phyloP scores from a whole-genome alignment of 768 basidiomycete species.

The Psilocybe sp. region DNA sequence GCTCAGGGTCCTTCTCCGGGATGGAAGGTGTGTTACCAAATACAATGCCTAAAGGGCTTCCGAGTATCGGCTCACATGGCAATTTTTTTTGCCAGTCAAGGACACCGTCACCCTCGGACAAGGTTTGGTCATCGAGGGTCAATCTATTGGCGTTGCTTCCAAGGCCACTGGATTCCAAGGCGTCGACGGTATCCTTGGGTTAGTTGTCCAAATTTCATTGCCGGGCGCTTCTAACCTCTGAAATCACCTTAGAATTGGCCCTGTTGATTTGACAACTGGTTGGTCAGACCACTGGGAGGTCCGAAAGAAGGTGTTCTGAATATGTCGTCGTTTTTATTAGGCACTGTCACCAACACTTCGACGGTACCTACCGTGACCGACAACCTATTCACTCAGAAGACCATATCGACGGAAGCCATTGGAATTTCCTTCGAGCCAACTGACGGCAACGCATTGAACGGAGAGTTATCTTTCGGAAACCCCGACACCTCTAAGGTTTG shows the following conservation, averaged over 20 bases:
- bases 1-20: slow-evolving; percentile 52
- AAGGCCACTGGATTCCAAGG: slow-evolving; percentile 15
- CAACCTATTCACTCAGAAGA: slow-evolving; percentile 47
- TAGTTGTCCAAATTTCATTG: neutral
- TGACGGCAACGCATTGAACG: slow-evolving; percentile 36
- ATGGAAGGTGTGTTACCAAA: slow-evolving; percentile 40
- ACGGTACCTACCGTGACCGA: slow-evolving; percentile 56
- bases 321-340: slow-evolving; percentile 18
- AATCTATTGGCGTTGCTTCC: slow-evolving; percentile 17
- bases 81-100: slow-evolving; percentile 30
- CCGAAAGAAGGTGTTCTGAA: slow-evolving; percentile 46
- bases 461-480: slow-evolving; percentile 55
- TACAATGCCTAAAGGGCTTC: neutral
- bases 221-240: neutral
- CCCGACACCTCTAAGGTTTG: slow-evolving; percentile 45
- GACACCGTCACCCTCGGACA: slow-evolving; percentile 44
- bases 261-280: slow-evolving; percentile 16
- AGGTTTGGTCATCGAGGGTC: slow-evolving; percentile 13
- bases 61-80: neutral
- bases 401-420: slow-evolving; percentile 41
- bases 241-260: slow-evolving; percentile 14
- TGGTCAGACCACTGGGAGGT: slow-evolving; percentile 24
- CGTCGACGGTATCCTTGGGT: slow-evolving; percentile 20
- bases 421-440: slow-evolving; percentile 55
- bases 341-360: slow-evolving; percentile 36